Evolutionary conservation across 805 yeast species (phyloP), one percentile per base, ranked within the genome.

Genomic region (Kregervanrija pseudodelftensis): DNA sequence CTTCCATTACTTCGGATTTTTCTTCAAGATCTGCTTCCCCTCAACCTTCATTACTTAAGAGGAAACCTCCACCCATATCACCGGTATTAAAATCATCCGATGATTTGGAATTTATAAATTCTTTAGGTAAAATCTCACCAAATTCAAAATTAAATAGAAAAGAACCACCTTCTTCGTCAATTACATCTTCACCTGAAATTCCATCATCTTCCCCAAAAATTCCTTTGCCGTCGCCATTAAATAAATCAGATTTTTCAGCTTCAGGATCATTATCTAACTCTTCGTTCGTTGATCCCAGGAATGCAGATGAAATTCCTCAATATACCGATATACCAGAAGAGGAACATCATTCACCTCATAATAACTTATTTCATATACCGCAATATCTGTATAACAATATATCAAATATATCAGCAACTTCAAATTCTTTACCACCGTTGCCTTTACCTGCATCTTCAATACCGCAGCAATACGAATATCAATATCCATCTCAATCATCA

Each of bases 251-350:
- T 17, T 12, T 34, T n/a, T 33, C 11, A 33, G 8, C 5, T n/a
- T 22, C 28, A 5, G 28, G 28, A 5, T 22, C 28, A 5, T 22
- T 22, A 22, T 22, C 28, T 2, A 22, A 22, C 7, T 22, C 28
- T 22, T 22, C 45, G 5, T 8, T 32, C 4, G 17, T 12, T 14
- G 32, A 33, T 17, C 31, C 30, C 14, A 41, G 41, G 17, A 40
- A 41, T 12, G 38, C 39, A 8, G 37, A 49, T 3, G 50, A 48
- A 16, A 43, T 55, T 3, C 59, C 59, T 1, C 55, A 53, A 39
- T 56, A 56, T 37, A 53, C 58, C 4, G 46, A 51, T 12, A 33
- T 36, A 32, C 44, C 31, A 13, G 38, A 28, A 33, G 33, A 30
- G 33, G 28, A 22, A 7, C 28, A 22, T 22, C 28, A 22, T 22